Evolutionary conservation across 306 rosid species (phyloP).

Genomic region (Arachis hypogaea): DNA sequence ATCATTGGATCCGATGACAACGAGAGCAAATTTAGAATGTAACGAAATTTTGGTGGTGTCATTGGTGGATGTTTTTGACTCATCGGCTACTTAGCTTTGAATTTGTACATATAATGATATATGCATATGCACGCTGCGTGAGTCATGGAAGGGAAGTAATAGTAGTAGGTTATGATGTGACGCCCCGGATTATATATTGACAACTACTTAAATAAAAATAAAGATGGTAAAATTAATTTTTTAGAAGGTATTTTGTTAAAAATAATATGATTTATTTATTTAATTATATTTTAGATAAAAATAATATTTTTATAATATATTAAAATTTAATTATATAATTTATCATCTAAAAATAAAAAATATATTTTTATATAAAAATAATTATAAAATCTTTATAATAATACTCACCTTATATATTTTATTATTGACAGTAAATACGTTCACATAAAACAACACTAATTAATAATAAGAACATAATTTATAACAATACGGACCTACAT

Average conservation of each 20-base stretch:
- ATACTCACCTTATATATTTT: not conserved
- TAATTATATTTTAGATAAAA: no score
- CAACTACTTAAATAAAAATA: no score
- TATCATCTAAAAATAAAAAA: no score
- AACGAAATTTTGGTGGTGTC: not conserved
- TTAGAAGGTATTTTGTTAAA: no score
- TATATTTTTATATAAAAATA: no score
- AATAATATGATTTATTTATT: no score
- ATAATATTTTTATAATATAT: no score
- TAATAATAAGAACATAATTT: no score
- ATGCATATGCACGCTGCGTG: not conserved
- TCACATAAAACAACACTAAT: not conserved
- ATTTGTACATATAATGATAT: not conserved
- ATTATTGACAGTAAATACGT: not conserved
- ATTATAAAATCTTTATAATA: not conserved
- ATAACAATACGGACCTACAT: no score
- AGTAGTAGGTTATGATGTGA: not conserved
- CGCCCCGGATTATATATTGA: no score
- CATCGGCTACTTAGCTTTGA: slow-evolving; percentile 25
- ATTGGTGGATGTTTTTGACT: slow-evolving; percentile 4
- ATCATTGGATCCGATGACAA: slow-evolving; percentile 15
- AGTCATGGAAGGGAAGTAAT: not conserved
- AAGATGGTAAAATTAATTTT: no score
- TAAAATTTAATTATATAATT: no score
- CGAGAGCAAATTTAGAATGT: not conserved